Evolutionary conservation across 148 eudicot genomes (phyloP).

Genomic region (Heliosperma pusillum): DNA sequence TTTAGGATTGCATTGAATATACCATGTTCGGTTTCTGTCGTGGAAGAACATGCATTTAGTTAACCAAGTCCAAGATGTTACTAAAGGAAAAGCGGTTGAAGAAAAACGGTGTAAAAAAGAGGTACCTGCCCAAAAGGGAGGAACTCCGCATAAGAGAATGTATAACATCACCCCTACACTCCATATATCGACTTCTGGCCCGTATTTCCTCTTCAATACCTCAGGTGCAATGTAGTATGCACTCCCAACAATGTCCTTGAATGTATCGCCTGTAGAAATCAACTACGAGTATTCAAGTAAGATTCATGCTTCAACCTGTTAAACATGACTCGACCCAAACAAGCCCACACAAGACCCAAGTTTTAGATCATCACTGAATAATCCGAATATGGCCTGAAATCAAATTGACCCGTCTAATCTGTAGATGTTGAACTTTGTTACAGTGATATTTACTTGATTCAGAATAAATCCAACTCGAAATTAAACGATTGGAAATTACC

Average conservation of each 20-base stretch:
- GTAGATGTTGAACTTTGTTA: no score
- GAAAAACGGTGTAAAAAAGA: no score
- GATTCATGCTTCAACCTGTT: no score
- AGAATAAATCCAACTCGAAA: no score
- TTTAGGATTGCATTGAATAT: conserved; percentile 89
- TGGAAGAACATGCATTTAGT: neutral
- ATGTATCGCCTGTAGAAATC: conserved; percentile 49
- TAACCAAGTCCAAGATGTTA: neutral
- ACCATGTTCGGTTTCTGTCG: conserved; percentile 85
- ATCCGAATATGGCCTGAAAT: no score
- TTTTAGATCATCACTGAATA: no score
- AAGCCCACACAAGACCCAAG: no score
- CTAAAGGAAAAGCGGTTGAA: neutral
- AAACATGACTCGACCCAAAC: no score
- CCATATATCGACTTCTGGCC: conserved; percentile 63
- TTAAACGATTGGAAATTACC: no score
- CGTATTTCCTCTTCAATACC: conserved; percentile 54
- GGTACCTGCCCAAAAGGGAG: conserved; percentile 63
- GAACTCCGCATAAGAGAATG: conserved; percentile 51
- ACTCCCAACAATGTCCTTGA: conserved; percentile 57
- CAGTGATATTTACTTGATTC: no score
- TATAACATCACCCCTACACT: conserved; percentile 54
- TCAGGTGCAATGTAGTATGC: conserved; percentile 64
- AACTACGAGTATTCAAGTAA: neutral
- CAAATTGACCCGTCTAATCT: no score